Evolutionary conservation across 495 filamentous ascomycete species (phyloP).

Genomic region (Sporormia fimetaria): DNA sequence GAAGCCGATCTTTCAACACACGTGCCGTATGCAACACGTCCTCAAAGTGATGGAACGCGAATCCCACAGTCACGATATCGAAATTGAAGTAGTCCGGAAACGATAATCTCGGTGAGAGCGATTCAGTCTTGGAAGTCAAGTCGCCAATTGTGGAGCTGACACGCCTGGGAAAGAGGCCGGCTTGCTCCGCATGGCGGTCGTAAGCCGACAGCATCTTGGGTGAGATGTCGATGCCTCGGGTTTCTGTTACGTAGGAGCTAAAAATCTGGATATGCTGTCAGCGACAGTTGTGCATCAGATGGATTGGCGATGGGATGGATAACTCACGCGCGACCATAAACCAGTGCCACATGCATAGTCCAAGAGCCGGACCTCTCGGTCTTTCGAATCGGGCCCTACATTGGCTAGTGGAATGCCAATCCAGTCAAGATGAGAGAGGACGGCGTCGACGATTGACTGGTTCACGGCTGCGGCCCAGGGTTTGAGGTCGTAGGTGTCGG

Average conservation of each 20-base stretch:
- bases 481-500: slow-evolving; percentile 35
- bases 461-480: slow-evolving; percentile 34
- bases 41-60: slow-evolving; percentile 65
- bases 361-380: slow-evolving; percentile 44
- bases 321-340: slow-evolving; percentile 43
- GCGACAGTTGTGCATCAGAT: no score
- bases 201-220: slow-evolving; percentile 36
- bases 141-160: slow-evolving; percentile 51
- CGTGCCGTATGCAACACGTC: slow-evolving; percentile 43
- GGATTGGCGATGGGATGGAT: not conserved
- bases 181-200: slow-evolving; percentile 9
- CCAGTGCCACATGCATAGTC: slow-evolving; percentile 74
- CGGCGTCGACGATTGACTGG: slow-evolving; percentile 34
- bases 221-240: slow-evolving; percentile 56
- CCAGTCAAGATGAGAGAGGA: slow-evolving; percentile 46
- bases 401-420: slow-evolving; percentile 48
- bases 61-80: slow-evolving; percentile 52
- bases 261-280: no score
- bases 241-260: slow-evolving; percentile 48
- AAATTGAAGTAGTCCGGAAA: slow-evolving; percentile 45
- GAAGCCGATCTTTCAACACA: slow-evolving; percentile 47
- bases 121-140: slow-evolving; percentile 36
- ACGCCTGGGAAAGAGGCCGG: slow-evolving; percentile 21
- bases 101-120: slow-evolving; percentile 33
- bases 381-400: slow-evolving; percentile 25